These are phyloP conservation scores for Saccharata proteae DNA, from an alignment of 2,329 filamentous ascomycete species.

Conservation along the genomic window DNA sequence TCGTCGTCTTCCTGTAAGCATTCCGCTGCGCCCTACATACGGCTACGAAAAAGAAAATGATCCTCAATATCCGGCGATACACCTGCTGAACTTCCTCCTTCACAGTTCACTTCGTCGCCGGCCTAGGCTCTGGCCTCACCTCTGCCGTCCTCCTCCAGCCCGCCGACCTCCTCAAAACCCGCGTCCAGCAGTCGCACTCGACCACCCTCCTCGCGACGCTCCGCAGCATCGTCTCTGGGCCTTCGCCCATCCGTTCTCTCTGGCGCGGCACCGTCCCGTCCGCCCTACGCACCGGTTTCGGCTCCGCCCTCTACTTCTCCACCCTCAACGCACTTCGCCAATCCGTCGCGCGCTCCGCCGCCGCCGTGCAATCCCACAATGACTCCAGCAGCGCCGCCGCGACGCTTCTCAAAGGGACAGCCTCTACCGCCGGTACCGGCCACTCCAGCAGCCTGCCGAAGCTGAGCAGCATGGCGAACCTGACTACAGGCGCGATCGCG, in stretches of 20 bases:
- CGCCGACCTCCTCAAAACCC: conserved; percentile 90
- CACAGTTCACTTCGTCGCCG: conserved; percentile 71
- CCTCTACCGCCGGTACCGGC: conserved; percentile 1
- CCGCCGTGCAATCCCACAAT: conserved; percentile 19
- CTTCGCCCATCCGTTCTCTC: conserved; percentile 57
- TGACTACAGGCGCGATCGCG: conserved; percentile 72
- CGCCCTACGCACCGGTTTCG: conserved; percentile 84
- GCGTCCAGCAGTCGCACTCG: conserved; percentile 75
- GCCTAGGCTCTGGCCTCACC: conserved; percentile 73
- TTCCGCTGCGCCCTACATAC: no score
- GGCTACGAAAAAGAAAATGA: no score
- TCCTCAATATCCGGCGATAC: not conserved
- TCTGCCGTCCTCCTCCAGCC: conserved; percentile 88
- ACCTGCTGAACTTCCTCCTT: not conserved
- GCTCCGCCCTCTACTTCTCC: conserved; percentile 89
- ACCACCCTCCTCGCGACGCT: conserved; percentile 57
- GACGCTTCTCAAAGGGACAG: conserved; percentile 9
- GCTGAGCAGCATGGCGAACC: conserved; percentile 72
- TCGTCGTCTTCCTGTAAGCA: conserved; percentile 40
- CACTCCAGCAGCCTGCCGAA: conserved; percentile 65
- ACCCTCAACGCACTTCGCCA: conserved; percentile 75
- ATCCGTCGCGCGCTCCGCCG: conserved; percentile 41
- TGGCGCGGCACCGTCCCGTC: conserved; percentile 92
- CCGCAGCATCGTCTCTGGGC: conserved; percentile 54
- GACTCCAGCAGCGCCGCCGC: conserved; percentile 7